Evolutionary conservation across 2,329 filamentous ascomycete genomes (phyloP), one percentile per base, ranked within the genome.

Genomic region (Cladosporium austrohemisphaericum): DNA sequence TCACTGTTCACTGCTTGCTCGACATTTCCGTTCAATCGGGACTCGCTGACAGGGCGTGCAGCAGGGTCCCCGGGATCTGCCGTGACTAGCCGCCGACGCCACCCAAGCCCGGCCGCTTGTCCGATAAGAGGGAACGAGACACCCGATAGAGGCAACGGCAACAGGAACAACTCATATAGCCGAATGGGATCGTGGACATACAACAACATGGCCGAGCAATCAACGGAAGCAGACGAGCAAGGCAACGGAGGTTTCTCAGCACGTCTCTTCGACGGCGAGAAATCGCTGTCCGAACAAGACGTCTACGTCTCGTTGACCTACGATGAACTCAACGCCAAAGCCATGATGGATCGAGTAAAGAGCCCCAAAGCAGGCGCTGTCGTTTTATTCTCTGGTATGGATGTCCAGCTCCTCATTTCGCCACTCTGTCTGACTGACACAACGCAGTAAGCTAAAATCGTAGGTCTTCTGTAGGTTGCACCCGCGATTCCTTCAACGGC

Each of bases 341-440:
- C 72, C 4, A 71, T 79, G 23, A 84, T 89, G 67, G 73, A 83
- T 57, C 76, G 74, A 38, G 86, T 93, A 18, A 83, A 85, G 56
- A 87, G 80, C 58, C 83, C 85, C 16, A 78, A 82, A 59, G 86
- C 86, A 9, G 86, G 86, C 5, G 86, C 86, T 10, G 85, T 89
- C 41, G 85, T 91, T 8, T 62, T 90, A 26, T 91, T 91, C 65
- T 83, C 84, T 51, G 86, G 86, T 83, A 73, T 43, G 51, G 52
- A 28, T 38, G 22, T 35, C 36, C 31, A 23, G 20, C 5, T 50
- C 20, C 9, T 22, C 25, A 44, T 31, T 22, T 33, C 20, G 38
- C 49, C 52, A 40, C 47, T 41, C n/a, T 16, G 18, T 28, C 36
- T n/a, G n/a, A 51, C 40, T 50, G 43, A 53, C 45, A 33, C 14